A percentile compares a stretch with the other conserved stretches of the same genome.
These are phyloP conservation scores for Solanum clarkiae DNA, from an alignment of 257 asterid species.

Conservation along the genomic window DNA sequence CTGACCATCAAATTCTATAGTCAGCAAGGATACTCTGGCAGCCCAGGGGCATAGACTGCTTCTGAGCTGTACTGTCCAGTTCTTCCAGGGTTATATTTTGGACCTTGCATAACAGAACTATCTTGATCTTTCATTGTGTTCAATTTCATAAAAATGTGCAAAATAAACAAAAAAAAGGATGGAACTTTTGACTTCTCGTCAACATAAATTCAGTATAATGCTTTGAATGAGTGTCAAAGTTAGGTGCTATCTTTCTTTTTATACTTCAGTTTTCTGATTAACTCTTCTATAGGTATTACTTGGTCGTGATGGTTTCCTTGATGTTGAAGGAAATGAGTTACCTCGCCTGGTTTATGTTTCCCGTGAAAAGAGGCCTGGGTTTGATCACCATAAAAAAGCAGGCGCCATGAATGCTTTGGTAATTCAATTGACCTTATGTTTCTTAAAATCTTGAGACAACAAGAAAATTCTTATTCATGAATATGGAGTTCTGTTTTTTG, in stretches of 20 bases:
- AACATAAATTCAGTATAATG: background rate
- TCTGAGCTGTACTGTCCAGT: background rate
- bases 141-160: background rate
- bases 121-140: background rate
- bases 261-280: background rate
- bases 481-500: background rate
- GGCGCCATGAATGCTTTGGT: constrained; percentile 97
- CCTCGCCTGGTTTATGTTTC: constrained; percentile 79
- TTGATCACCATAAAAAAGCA: constrained; percentile 89
- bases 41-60: background rate
- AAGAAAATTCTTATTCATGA: background rate
- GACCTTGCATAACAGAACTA: background rate
- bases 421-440: constrained; percentile 1
- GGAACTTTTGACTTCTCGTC: background rate
- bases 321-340: constrained; percentile 54
- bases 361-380: constrained; percentile 93
- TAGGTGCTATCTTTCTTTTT: background rate
- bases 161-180: background rate
- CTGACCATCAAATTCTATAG: background rate
- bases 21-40: background rate
- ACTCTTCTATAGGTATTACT: constrained; percentile 51
- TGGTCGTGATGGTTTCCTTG: constrained; percentile 57
- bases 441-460: background rate
- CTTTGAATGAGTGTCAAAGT: background rate
- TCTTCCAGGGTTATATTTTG: background rate